Base-by-base conservation (phyloP, 306 rosid genomes). In the Quercus alba region DNA sequence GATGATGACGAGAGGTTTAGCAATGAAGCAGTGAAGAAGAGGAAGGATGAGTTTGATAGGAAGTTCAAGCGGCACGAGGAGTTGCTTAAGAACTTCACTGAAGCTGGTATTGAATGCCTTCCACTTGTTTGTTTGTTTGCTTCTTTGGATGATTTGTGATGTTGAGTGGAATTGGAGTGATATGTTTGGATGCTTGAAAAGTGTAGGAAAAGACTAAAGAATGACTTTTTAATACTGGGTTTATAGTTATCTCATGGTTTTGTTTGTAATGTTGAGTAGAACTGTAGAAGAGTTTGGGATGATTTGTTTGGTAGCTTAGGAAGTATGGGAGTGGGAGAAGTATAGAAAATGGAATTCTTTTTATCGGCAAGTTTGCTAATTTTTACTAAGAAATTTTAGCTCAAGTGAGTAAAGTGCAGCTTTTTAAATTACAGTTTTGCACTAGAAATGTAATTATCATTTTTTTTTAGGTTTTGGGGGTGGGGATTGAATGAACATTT, bases 61-160 rank as follows among this genome's bases (percentile, higher is more conserved):
- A 94, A 94, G 86, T 83, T 67, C 78, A 78, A 77, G 77, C 90
- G 84, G 75, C 97, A 94, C 72, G 56, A 91, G 81, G 95, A 90
- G 55, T 78, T 91, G 70, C 84, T 94, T 74, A 81, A 86, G 74
- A 70, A 57, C 81, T 91, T 93, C 78, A 74, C 83, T 0, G 84
- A 85, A 0, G 81, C 97, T 15, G 88, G 94, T 88, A 88, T 28
- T 71, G 31, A 20, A 11, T 61, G n/a, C n/a, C 17, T 54, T n/a
- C 63, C 31, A 68, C 78, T 51, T 7, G 12, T 69, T 41, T 18
- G 11, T 11, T 56, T 20, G 14, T n/a, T 30, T 52, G 21, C 13
- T 62, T 61, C 26, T 20, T 70, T 61, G 25, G 20, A 44, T 44
- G 9, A 2, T 75, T 25, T 21, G 49, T 30, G 26, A 13, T 44